Percentiles rank a stretch among this genome's conserved stretches.
Evolutionary conservation across 495 filamentous ascomycete genomes (phyloP).

Genomic region (Paragyromitra xinjiangensis): DNA sequence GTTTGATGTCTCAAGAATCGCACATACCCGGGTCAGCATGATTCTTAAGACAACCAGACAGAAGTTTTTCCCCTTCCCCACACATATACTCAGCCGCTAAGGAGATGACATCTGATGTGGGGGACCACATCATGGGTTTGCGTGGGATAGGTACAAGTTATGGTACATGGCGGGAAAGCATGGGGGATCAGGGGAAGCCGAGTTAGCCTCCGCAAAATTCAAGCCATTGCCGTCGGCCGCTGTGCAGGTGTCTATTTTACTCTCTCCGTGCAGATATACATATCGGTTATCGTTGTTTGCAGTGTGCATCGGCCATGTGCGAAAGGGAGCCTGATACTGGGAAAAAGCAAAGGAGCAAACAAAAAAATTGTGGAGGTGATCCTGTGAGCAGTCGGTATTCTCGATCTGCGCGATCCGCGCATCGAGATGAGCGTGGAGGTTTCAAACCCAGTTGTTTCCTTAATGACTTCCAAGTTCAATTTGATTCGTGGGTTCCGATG

Average conservation of each 20-base stretch:
- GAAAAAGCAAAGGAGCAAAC: conserved; percentile 37
- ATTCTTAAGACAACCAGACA: conserved; percentile 21
- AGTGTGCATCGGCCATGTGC: conserved; percentile 32
- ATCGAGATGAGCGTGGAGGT: conserved; percentile 40
- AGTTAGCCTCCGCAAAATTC: conserved; percentile 20
- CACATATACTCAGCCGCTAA: conserved; percentile 15
- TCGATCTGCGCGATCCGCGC: conserved; percentile 35
- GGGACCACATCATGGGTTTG: conserved; percentile 1
- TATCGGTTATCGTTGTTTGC: conserved; percentile 48
- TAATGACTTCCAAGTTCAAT: conserved; percentile 3
- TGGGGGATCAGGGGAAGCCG: conserved; percentile 17
- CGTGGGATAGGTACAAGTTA: conserved; percentile 16
- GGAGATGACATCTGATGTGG: conserved; percentile 18
- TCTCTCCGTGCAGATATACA: conserved; percentile 17
- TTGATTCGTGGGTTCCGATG: conserved; percentile 20
- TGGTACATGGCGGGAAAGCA: conserved; percentile 7
- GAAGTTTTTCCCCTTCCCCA: conserved; percentile 12
- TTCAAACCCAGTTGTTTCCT: conserved; percentile 21
- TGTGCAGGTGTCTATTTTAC: conserved; percentile 23
- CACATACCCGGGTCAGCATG: conserved; percentile 28
- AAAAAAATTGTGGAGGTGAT: conserved; percentile 25
- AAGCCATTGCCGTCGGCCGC: conserved; percentile 14
- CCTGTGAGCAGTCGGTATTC: conserved; percentile 31
- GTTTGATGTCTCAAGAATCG: conserved; percentile 38
- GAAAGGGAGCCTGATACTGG: conserved; percentile 18